Percentiles rank a stretch among this genome's conserved stretches.
These are phyloP conservation scores for Gracilaria domingensis DNA, from an alignment of 23 red algal genomes.

Conservation along the genomic window DNA sequence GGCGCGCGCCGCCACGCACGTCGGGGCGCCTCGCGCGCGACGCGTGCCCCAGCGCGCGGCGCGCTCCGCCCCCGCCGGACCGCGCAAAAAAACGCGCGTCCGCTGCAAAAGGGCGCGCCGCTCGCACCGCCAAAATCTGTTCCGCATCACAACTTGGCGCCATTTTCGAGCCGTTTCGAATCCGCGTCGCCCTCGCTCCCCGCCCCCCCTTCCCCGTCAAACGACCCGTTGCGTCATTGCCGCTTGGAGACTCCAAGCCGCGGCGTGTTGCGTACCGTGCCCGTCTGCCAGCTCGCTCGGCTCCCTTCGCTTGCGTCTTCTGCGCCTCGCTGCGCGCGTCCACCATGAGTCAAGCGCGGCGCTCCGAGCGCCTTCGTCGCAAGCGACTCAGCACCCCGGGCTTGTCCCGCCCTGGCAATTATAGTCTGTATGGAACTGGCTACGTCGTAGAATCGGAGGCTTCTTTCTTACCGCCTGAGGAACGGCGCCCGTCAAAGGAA, in stretches of 20 bases:
- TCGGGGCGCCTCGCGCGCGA: too few species aligned
- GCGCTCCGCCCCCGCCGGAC: background rate
- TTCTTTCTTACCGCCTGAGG: constrained; percentile 38
- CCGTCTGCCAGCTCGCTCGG: background rate
- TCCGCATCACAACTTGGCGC: constrained; percentile 26
- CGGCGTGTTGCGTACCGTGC: background rate
- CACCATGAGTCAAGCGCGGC: constrained; percentile 54
- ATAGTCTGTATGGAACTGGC: constrained; percentile 49
- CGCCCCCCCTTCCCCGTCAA: background rate
- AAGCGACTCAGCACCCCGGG: constrained; percentile 58
- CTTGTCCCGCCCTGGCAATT: constrained; percentile 37
- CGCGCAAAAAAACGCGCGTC: background rate
- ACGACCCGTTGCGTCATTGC: background rate
- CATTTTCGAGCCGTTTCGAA: constrained; percentile 34
- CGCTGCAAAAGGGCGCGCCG: background rate
- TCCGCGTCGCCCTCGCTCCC: background rate
- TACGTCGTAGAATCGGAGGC: constrained; percentile 70
- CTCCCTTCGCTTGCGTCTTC: background rate
- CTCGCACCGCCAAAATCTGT: background rate
- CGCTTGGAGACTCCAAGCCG: background rate
- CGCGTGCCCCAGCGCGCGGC: background rate
- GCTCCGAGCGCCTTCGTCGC: constrained; percentile 57
- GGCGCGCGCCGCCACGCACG: too few species aligned
- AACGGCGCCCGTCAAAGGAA: background rate
- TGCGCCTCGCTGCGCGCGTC: background rate